phyloP scores from a whole-genome alignment of 331 rosid genomes.

The Stylosanthes scabra region DNA sequence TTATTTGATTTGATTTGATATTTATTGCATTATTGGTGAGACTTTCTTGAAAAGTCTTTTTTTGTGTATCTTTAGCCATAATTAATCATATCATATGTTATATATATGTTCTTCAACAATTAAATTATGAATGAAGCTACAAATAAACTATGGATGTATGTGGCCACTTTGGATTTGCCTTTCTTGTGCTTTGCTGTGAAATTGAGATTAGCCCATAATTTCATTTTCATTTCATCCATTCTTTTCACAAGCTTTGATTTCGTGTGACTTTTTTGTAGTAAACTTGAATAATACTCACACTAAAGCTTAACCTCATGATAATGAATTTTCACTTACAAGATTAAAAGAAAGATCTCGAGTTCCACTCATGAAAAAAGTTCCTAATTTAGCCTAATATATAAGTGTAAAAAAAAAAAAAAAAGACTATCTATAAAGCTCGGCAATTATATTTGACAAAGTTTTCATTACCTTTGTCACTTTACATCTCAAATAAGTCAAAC shows the following conservation, averaged over 20 bases:
- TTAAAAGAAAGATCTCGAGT: conserved; percentile 47
- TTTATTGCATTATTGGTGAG: conserved; percentile 5
- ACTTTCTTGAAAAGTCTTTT: not conserved
- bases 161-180: conserved; percentile 27
- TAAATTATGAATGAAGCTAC: conserved; percentile 5
- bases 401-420: not conserved
- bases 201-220: not conserved
- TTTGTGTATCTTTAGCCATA: not conserved
- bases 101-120: not conserved
- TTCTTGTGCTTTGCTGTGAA: conserved; percentile 25
- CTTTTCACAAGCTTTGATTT: conserved; percentile 12
- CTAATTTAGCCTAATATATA: not conserved
- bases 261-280: conserved; percentile 16
- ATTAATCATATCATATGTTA: conserved; percentile 16
- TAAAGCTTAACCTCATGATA: conserved; percentile 41
- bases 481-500: not conserved
- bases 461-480: conserved; percentile 3
- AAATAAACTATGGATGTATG: not conserved
- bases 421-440: not conserved
- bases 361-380: conserved; percentile 42
- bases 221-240: no score
- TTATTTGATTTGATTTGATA: not conserved
- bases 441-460: not conserved
- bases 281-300: conserved; percentile 45
- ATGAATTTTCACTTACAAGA: conserved; percentile 49